Conservation (phyloP, 345 rosid genomes). For the Eucalyptus sideroxylon region DNA sequence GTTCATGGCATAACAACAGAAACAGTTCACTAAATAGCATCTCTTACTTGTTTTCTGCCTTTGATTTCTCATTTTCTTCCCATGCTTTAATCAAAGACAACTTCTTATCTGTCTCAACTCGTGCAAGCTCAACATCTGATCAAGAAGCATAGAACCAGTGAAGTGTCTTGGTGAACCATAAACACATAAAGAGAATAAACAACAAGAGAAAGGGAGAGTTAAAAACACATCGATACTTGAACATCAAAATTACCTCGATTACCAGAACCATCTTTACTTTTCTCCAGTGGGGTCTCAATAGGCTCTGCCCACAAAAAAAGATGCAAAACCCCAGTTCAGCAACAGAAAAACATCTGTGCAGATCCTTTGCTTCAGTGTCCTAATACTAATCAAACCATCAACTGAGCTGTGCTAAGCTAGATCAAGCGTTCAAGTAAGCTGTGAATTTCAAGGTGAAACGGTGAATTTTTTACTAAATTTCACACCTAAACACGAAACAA, state of each 20-base stretch:
- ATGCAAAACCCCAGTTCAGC: background rate
- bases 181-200: background rate
- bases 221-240: background rate
- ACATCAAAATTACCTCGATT: slow-evolving; percentile 29
- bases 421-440: background rate
- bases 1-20: background rate
- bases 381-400: background rate
- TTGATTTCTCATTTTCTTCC: slow-evolving; percentile 84
- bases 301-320: slow-evolving; percentile 16
- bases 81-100: slow-evolving; percentile 67
- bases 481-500: background rate
- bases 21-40: background rate
- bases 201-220: background rate
- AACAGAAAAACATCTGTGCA: background rate
- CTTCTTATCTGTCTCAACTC: slow-evolving; percentile 61
- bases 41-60: slow-evolving; percentile 70
- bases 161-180: background rate
- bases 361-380: background rate
- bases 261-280: slow-evolving; percentile 24
- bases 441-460: background rate
- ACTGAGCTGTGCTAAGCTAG: background rate
- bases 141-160: background rate
- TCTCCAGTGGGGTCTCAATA: slow-evolving; percentile 10
- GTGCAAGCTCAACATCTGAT: slow-evolving; percentile 54
- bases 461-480: background rate